phyloP scores from a whole-genome alignment of 768 basidiomycete species.

The Dacryopinax spathularia region DNA sequence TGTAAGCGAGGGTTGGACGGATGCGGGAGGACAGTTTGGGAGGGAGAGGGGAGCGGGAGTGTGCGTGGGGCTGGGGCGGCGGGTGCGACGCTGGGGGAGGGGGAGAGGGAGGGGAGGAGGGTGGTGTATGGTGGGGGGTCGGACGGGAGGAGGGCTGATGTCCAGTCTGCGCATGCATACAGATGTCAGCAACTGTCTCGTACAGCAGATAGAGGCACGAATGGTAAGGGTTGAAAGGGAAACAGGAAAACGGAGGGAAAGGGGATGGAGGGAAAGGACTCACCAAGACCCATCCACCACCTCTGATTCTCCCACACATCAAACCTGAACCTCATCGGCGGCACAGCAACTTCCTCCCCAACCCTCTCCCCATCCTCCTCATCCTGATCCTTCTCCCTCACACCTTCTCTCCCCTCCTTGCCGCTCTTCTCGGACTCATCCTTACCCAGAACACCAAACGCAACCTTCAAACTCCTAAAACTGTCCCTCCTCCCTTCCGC shows the following conservation, averaged over 20 bases:
- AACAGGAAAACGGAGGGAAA: too few relatives aligned
- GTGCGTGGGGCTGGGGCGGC: constrained; percentile 48
- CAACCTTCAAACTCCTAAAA: not conserved
- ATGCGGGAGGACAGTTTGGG: constrained; percentile 23
- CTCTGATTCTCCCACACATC: constrained; percentile 89
- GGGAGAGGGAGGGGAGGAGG: constrained; percentile 30
- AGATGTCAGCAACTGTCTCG: too few relatives aligned
- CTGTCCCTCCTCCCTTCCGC: not conserved
- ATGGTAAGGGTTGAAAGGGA: too few relatives aligned
- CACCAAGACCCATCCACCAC: constrained; percentile 81
- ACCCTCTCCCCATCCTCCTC: constrained; percentile 6
- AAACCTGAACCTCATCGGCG: constrained; percentile 49
- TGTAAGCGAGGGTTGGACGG: constrained; percentile 22
- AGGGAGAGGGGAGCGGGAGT: constrained; percentile 46
- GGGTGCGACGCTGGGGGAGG: constrained; percentile 51
- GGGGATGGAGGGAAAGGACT: too few relatives aligned
- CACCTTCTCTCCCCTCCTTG: not conserved
- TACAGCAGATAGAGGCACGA: too few relatives aligned
- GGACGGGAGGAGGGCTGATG: constrained; percentile 73
- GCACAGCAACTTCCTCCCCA: constrained; percentile 10
- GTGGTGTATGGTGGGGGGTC: constrained; percentile 78
- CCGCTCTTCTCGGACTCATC: constrained; percentile 2
- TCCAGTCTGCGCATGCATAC: constrained; percentile 50
- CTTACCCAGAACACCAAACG: constrained; percentile 6
- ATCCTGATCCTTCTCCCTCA: constrained; percentile 7